These are phyloP conservation scores for Gossypium lobatum DNA, from an alignment of 441 rosid species.

Conservation along the genomic window DNA sequence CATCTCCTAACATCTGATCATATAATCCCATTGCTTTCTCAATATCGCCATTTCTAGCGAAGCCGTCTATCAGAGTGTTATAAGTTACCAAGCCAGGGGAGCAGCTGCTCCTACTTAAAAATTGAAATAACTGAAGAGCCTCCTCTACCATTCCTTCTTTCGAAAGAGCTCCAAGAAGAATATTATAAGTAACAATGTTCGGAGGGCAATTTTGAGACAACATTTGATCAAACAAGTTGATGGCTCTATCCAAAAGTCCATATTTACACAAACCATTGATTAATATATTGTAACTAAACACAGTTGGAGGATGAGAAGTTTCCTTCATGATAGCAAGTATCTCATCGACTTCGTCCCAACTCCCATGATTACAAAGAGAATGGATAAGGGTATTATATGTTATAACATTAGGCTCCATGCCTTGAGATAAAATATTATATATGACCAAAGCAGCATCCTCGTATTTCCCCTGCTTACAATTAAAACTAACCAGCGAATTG, in stretches of 20 bases:
- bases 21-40: constrained; percentile 49
- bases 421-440: constrained; percentile 47
- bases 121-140: constrained; percentile 45
- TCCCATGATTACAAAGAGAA: constrained; percentile 49
- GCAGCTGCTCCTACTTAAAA: constrained; percentile 38
- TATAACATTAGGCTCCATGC: constrained; percentile 53
- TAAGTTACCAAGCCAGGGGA: constrained; percentile 64
- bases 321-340: constrained; percentile 53
- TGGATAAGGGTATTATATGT: constrained; percentile 78
- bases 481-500: constrained; percentile 57
- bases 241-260: constrained; percentile 62
- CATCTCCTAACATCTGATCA: constrained; percentile 43
- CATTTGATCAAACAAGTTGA: constrained; percentile 58
- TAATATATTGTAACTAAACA: constrained; percentile 68
- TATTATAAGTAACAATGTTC: constrained; percentile 76
- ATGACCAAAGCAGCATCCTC: constrained; percentile 54
- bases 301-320: constrained; percentile 44
- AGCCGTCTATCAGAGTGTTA: constrained; percentile 66
- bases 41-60: constrained; percentile 44
- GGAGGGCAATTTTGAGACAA: constrained; percentile 40
- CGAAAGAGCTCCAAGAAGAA: constrained; percentile 56
- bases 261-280: constrained; percentile 72
- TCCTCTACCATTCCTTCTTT: constrained; percentile 61
- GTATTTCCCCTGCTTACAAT: constrained; percentile 52
- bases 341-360: constrained; percentile 73